Evolutionary conservation across 495 filamentous ascomycete species (phyloP).

Genomic region (Aspergillus panamensis): DNA sequence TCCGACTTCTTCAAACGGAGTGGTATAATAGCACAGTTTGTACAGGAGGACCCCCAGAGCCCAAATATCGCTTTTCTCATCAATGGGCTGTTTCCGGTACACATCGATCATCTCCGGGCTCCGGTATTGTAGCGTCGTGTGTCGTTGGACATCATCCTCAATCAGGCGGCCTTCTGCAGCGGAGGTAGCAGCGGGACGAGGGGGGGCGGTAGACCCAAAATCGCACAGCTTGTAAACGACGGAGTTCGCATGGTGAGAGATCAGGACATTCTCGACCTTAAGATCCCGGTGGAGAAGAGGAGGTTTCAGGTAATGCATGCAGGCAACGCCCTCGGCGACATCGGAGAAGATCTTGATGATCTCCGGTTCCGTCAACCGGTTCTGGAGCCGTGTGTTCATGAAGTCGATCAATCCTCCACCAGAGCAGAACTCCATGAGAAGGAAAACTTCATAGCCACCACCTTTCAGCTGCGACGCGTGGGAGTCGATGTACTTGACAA

Average conservation of each 20-base stretch:
- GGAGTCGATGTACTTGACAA: slow-evolving; percentile 97
- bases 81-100: slow-evolving; percentile 91
- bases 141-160: slow-evolving; percentile 95
- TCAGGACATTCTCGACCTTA: slow-evolving; percentile 97
- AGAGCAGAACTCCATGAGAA: slow-evolving; percentile 89
- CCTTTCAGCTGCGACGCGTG: slow-evolving; percentile 91
- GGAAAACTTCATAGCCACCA: slow-evolving; percentile 94
- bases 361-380: slow-evolving; percentile 95
- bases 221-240: slow-evolving; percentile 91
- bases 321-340: slow-evolving; percentile 92
- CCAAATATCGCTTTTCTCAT: slow-evolving; percentile 99
- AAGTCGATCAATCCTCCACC: slow-evolving; percentile 96
- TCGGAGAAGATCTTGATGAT: slow-evolving; percentile 96
- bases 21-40: slow-evolving; percentile 99
- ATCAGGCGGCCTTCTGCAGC: slow-evolving; percentile 83
- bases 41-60: slow-evolving; percentile 92
- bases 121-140: slow-evolving; percentile 94
- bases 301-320: slow-evolving; percentile 98
- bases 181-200: slow-evolving; percentile 78
- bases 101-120: slow-evolving; percentile 99
- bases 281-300: slow-evolving; percentile 90
- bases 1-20: slow-evolving; percentile 95
- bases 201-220: slow-evolving; percentile 88
- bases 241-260: slow-evolving; percentile 58
- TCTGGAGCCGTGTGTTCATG: slow-evolving; percentile 97